These are phyloP conservation scores for Dendrocalamus latiflorus DNA, from an alignment of 202 grass and related monocot genomes.

Conservation along the genomic window DNA sequence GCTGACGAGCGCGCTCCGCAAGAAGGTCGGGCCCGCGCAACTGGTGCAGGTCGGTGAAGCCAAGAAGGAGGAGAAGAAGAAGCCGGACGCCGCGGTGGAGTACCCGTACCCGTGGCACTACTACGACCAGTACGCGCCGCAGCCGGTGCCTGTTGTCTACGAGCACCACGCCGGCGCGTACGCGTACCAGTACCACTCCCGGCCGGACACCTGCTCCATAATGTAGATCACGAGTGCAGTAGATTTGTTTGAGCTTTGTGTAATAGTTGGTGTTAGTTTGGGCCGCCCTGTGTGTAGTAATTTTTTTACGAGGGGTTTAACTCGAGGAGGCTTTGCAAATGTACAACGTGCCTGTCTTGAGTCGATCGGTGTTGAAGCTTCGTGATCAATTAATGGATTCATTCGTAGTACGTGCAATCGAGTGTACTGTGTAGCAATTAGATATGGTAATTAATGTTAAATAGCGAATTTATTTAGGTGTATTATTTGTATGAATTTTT, in stretches of 20 bases:
- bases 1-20: conserved; percentile 16
- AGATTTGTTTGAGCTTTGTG: too few relatives aligned
- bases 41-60: conserved; percentile 22
- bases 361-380: too few relatives aligned
- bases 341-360: too few relatives aligned
- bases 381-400: too few relatives aligned
- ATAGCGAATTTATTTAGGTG: too few relatives aligned
- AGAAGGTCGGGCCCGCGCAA: conserved; percentile 33
- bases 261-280: neutral
- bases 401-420: too few relatives aligned
- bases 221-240: neutral
- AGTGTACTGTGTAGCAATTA: too few relatives aligned
- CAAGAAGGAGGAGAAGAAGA: neutral
- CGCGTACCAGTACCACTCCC: neutral
- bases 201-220: neutral
- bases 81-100: neutral
- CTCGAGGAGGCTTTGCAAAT: too few relatives aligned
- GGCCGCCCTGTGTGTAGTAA: too few relatives aligned
- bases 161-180: neutral
- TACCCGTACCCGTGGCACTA: neutral
- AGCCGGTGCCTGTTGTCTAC: neutral
- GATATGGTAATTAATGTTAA: too few relatives aligned
- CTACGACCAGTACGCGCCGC: neutral
- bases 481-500: too few relatives aligned
- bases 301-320: too few relatives aligned